Evolutionary conservation across 768 basidiomycete genomes (phyloP), one percentile per base, ranked within the genome.

Genomic region (Neoboletus magnificus): DNA sequence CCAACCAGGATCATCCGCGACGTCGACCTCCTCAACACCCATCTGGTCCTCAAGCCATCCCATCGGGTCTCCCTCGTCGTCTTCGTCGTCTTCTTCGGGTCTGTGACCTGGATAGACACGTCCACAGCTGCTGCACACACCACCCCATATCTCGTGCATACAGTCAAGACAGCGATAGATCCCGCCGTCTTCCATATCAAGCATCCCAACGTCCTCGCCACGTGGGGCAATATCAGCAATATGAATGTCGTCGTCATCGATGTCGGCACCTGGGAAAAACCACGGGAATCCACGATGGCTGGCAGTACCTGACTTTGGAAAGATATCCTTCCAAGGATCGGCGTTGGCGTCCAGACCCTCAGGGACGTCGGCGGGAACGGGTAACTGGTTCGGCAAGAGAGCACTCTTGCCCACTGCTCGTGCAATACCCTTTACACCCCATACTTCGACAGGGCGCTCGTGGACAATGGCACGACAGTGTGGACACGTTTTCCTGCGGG

Each of bases 91-190:
- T 16, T 29, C 62, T 37, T 60, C 58, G 15, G 52, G 64, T 47
- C 62, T 41, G 50, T 87, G 86, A 1, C 82, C 86, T 4, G 73
- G 74, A 62, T 89, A 90, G 20, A 67, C 68, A 33, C 87, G 78
- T 29, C 79, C 75, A 60, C 91, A 92, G 12, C 65, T 63, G 5
- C 82, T 77, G 64, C 91, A 93, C 22, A 77, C 66, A 1, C 86
- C 87, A 56, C 77, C 82, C 80, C 79, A 83, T 57, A 93, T 87
- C 71, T 93, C 91, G 63, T 91, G 83, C 77, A 84, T 79, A 59
- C 89, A 92, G 41, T 85, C 84, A 16, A 83, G 63, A 66, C 91
- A 93, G 18, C 90, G 79, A 63, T 83, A 86, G n/a, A 92, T 77
- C 1, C 84, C 86, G 12, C 85, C 87, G 55, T 91, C 90, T 59